Base-by-base conservation (phyloP, 495 filamentous ascomycete genomes). In the Bacidia gigantensis region DNA sequence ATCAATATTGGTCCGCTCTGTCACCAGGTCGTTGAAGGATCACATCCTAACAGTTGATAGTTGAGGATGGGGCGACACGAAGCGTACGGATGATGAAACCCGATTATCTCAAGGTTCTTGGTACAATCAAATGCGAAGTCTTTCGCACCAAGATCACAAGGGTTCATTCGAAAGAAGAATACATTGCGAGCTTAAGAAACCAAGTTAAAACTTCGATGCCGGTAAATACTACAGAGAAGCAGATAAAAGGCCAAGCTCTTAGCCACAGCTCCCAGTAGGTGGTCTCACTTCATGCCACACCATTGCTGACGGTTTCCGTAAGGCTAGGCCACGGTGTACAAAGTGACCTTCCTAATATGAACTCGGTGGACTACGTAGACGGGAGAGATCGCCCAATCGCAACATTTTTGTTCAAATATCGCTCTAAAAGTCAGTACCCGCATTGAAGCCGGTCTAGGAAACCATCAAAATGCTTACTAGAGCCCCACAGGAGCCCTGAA, bases 381-480 rank as follows among this genome's bases (percentile, higher is more conserved):
- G 29, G 29, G 5, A 5, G 5, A 5, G 29, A 32, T 1, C 38
- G 20, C 10, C 53, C 53, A 14, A 26, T 51, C 17, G 26, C 41
- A 17, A 26, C 35, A 3, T 51, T 51, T n/a, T 17, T 26, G 3
- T 51, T 47, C 29, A 56, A 56, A 12, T 56, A 56, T 44, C 26
- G 53, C n/a, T 56, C 53, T 1, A 43, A 26, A 10, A 51, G 53
- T 51, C 5, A 35, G 29, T n/a, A n/a, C n/a, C 29, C 29, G 29
- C 29, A 7, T 7, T 14, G 5, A 35, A 7, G 7, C 29, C 14
- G 5, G 29, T 7, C 29, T 14, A 35, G 29, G 14, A 35, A 7
- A 7, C 5, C 14, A 5, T 14, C 29, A 5, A 35, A 35, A 5
- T 35, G 29, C 5, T 14, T 35, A 35, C n/a, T n/a, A n/a, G n/a